Base-by-base conservation (phyloP, 2,329 filamentous ascomycete species). In the Plectosphaerella cucumerina region DNA sequence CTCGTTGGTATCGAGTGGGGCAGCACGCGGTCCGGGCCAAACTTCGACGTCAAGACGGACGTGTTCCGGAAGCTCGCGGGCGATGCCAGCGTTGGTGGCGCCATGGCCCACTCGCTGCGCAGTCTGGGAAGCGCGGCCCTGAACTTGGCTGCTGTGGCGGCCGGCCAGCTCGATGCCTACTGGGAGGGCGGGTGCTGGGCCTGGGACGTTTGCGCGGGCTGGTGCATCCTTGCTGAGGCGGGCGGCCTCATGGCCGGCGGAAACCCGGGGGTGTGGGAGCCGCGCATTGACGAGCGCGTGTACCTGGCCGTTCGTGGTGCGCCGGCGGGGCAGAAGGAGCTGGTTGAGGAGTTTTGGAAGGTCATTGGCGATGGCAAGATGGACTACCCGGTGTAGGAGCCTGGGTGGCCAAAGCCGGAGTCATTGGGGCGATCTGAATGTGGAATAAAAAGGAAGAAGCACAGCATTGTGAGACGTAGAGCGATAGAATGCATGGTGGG, bases 151-250 rank as follows among this genome's bases (percentile, higher is more conserved):
- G 79, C 77, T 37, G 85, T 90, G 4, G 89, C 89, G 3, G 80
- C 82, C 10, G 89, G 89, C 0, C 78, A 84, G 65, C 59, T 90
- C 22, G 89, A 93, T 64, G 60, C 82, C 20, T 93, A 90, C 65
- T 93, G 89, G 89, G 89, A 93, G 70, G 87, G 86, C 35, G 89
- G 89, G 1, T 90, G 87, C 67, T 93, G 87, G 81, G 87, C 88
- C 2, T 93, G 89, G 89, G 89, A 93, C 65, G 89, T 93, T 3
- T 89, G 86, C 62, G 89, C 89, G 5, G 89, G 85, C 0, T 92
- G 88, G 89, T 83, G 85, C 52, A 85, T 93, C 53, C 70, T 93
- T 22, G 71, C 73, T 26, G 89, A 93, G 72, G 86, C 88, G 0
- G 89, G 89, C 0, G 89, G 89, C 0, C 72, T 81, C 48, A 82